Conservation (phyloP, 176 grass and related monocot species). For the Otatea glauca region DNA sequence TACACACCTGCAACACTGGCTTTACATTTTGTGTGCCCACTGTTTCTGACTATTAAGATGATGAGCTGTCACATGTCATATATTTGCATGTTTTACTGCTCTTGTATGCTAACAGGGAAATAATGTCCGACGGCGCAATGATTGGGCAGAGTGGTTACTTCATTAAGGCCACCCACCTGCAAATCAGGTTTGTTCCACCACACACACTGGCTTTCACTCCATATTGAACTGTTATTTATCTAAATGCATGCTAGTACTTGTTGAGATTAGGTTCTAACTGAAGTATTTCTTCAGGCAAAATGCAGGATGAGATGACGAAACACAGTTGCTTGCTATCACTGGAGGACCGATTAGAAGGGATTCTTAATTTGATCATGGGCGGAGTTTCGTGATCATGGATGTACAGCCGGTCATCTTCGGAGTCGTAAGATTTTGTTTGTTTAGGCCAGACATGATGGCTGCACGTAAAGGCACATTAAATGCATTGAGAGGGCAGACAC, state of each 20-base stretch:
- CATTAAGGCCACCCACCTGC: constrained; percentile 15
- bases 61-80: background rate
- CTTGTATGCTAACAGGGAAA: constrained; percentile 52
- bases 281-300: constrained; percentile 1
- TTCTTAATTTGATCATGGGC: constrained; percentile 19
- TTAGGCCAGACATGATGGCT: constrained; percentile 42
- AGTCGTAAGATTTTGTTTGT: constrained; percentile 50
- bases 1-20: background rate
- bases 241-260: background rate
- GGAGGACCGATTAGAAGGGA: constrained; percentile 18
- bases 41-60: background rate
- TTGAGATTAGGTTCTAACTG: constrained; percentile 8
- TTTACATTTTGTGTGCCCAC: background rate
- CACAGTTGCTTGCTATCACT: background rate
- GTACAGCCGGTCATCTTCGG: constrained; percentile 38
- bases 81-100: constrained; percentile 7
- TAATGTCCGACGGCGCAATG: constrained; percentile 64
- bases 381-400: constrained; percentile 28
- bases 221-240: background rate
- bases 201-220: background rate
- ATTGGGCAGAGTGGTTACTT: constrained; percentile 76
- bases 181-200: constrained; percentile 44
- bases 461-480: constrained; percentile 30
- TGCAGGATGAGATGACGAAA: background rate
- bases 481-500: constrained; percentile 34